Base-by-base conservation (phyloP, 2,329 filamentous ascomycete species). In the Colletotrichum eremochloae region DNA sequence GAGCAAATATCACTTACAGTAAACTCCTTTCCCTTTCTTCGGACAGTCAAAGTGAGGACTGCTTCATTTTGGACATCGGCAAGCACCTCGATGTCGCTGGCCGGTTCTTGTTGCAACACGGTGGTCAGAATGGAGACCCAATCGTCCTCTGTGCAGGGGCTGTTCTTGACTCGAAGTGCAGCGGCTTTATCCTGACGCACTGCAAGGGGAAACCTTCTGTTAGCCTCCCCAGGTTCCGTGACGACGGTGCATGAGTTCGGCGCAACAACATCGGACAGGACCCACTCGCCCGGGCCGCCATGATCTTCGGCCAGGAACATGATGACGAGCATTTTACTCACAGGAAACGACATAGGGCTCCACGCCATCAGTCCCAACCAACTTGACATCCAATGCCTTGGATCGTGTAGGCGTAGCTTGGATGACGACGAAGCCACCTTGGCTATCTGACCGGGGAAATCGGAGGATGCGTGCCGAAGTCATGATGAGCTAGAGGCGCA, bases 361-460 rank as follows among this genome's bases (percentile, higher is more conserved):
- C 68, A 88, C 86, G 67, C 90, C 89, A 76, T 95, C 92, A 40
- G 92, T 94, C 44, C 88, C 92, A 44, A 92, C 85, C 40, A 95
- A 80, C 78, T 90, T 90, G 58, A 93, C 80, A 79, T 94, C 91
- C 40, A 94, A 82, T 1, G 86, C 85, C 69, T 84, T 73, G 46
- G 84, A 81, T 48, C 83, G 84, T 67, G 80, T 86, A 31, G 87
- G 82, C 2, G 84, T 84, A 68, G 91, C 87, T 76, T 93, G 86
- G 24, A 93, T 78, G 31, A 95, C 84, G 40, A 94, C 86, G 74
- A 87, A 90, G 20, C 84, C 81, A 58, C 84, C 82, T 57, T 86
- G 82, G 68, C 83, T 81, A 69, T 88, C 87, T 53, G 86, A 87
- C 75, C 90, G 86, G 71, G 86, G 83, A 74, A 94, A 83, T 73